Evolutionary conservation across 2,329 filamentous ascomycete species (phyloP), one percentile per base, ranked within the genome.

Genomic region (Fusarium sulawesiense): DNA sequence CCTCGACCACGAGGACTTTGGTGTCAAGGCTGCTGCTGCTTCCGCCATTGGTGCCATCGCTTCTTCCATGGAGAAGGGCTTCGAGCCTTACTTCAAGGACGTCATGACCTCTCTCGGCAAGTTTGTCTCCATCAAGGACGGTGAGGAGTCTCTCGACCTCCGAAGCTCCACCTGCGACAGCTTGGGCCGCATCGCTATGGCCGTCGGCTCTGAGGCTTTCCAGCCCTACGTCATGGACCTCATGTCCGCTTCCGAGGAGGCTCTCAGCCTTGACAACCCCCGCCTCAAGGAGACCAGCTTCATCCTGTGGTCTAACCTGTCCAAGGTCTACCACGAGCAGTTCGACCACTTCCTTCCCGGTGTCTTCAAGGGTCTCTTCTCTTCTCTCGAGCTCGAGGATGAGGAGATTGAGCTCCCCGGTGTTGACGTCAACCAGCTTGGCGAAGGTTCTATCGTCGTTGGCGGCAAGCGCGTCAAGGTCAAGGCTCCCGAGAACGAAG

Each of bases 261-360:
- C 92, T 58, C 87, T 98, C 4, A 86, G 92, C 74, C 89, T 99
- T 4, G 94, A 93, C 74, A 94, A 98, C 82, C 92, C 94, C 44
- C 89, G 94, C 60, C 89, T 98, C 54, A 93, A 94, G 80, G 96
- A 99, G 85, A 98, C 94, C 67, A 97, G 93, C 79, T 99, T 97
- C 83, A 97, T 98, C 68, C 87, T 99, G 57, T 99, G 96, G 95
- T 94, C 93, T 71, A 93, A 93, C 42, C 90, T 99, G 78, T 92
- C 95, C 68, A 97, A 97, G 84, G 93, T 98, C 12, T 98, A 98
- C 81, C 91, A 92, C 75, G 92, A 93, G 76, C 86, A 94, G 57
- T 95, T 97, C 68, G 88, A 89, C 60, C 90, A 92, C 62, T 96
- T 93, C 83, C 87, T 96, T 9, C 85, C 88, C 1, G 92, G 92